Base-by-base conservation (phyloP, 805 yeast genomes). In the Sporopachydermia quercuum region DNA sequence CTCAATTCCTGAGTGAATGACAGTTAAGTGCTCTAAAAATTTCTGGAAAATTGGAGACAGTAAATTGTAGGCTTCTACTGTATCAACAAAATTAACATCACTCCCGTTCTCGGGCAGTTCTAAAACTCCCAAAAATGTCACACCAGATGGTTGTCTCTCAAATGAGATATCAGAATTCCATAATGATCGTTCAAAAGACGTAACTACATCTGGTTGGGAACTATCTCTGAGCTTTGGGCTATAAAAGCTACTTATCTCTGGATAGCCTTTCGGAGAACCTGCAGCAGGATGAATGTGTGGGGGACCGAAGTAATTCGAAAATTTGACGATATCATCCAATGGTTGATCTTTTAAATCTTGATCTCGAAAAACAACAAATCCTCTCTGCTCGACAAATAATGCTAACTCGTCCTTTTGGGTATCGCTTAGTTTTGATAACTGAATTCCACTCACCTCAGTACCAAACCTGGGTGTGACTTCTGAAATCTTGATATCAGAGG, bases 151-250 rank as follows among this genome's bases (percentile, higher is more conserved):
- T 55, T 77, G 84, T 42, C 65, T 63, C 53, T 80, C 89, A 55
- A 77, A 81, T 15, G 83, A 68, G 16, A 78, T 80, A 54, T 81
- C 91, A 2, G 82, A 69, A 55, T 81, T 89, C 81, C 83, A 81
- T 4, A 33, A 66, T 48, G 67, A 73, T 3, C 70, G 60, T 49
- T 68, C 73, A 64, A 68, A 68, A 16, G 56, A 50, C 18, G 65
- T 55, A 42, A 62, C 55, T 47, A 59, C 54, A 39, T 61, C 55
- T 47, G 58, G 54, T 15, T 50, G 45, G 4, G 46, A 43, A 38
- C 56, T 60, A 5, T 50, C 55, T 44, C 59, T 49, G 23, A 48
- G 53, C 38, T 52, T 49, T 39, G 55, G 63, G 71, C 65, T 42
- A 71, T 71, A 50, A 66, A 71, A 39, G 63, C 46, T 37, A 36